A percentile compares a stretch with the other conserved stretches of the same genome.
These are phyloP conservation scores for Zygosaccharomyces lentus DNA, from an alignment of 805 yeast genomes.

Conservation along the genomic window DNA sequence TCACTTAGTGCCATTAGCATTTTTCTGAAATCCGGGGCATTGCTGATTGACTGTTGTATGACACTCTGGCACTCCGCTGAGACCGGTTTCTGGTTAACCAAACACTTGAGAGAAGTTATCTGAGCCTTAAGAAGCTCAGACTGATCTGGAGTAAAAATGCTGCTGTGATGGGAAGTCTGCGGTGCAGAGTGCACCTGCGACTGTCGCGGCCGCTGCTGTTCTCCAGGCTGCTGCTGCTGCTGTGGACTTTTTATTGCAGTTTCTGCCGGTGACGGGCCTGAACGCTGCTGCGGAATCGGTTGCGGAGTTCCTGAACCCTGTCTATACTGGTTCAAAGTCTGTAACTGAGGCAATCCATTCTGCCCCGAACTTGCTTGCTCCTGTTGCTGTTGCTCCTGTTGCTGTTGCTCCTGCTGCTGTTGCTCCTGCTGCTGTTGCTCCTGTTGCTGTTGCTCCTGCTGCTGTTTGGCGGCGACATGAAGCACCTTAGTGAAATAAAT, in stretches of 20 bases:
- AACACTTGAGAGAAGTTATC: slow-evolving; percentile 33
- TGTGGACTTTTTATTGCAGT: neutral
- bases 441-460: slow-evolving; percentile 23
- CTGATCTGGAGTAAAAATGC: slow-evolving; percentile 29
- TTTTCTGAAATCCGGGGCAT: slow-evolving; percentile 34
- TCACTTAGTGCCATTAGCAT: slow-evolving; percentile 31
- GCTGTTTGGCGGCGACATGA: slow-evolving; percentile 36
- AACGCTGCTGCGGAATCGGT: neutral
- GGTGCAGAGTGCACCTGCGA: slow-evolving; percentile 9
- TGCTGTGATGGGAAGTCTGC: slow-evolving; percentile 8
- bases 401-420: slow-evolving; percentile 11
- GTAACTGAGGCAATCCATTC: slow-evolving; percentile 6
- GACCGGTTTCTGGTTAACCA: slow-evolving; percentile 31
- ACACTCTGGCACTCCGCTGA: slow-evolving; percentile 26
- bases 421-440: slow-evolving; percentile 17
- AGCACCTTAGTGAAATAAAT: slow-evolving; percentile 34
- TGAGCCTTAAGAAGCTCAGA: slow-evolving; percentile 34
- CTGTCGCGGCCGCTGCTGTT: slow-evolving; percentile 6
- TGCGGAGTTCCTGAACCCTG: slow-evolving; percentile 5
- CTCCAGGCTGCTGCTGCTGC: slow-evolving; percentile 12
- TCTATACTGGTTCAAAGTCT: slow-evolving; percentile 6
- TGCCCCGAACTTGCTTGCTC: slow-evolving; percentile 15
- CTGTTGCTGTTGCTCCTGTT: slow-evolving; percentile 10
- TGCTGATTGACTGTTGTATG: slow-evolving; percentile 30
- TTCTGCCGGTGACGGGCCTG: neutral